Percentiles rank a stretch among this genome's conserved stretches.
These are phyloP conservation scores for Zymoseptoria tritici DNA, from an alignment of 2,329 filamentous ascomycete genomes.

Conservation along the genomic window DNA sequence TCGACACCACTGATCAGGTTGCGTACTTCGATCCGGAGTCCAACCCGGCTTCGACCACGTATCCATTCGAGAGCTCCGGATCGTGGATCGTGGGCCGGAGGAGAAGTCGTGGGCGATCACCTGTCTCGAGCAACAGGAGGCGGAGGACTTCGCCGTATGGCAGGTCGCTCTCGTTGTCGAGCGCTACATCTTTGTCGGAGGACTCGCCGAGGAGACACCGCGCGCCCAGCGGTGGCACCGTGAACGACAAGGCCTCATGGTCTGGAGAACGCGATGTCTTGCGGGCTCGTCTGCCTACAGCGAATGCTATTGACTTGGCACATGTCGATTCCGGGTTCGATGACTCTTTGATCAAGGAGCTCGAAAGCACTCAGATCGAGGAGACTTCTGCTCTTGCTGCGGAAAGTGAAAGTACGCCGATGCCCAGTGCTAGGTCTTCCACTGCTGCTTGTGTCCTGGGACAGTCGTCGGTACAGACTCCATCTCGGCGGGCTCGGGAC, in stretches of 20 bases:
- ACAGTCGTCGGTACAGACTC: not conserved
- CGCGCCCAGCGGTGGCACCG: not conserved
- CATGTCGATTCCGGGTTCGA: slow-evolving; percentile 35
- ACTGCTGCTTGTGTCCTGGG: not conserved
- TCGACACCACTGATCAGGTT: slow-evolving; percentile 20
- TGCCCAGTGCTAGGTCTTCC: not conserved
- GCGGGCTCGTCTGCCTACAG: not conserved
- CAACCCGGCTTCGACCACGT: slow-evolving; percentile 37
- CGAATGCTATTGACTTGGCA: slow-evolving; percentile 6
- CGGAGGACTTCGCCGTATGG: slow-evolving; percentile 30
- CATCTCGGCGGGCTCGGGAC: too few relatives aligned
- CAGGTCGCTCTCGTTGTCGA: slow-evolving; percentile 23
- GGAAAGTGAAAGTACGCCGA: not conserved
- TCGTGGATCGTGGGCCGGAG: slow-evolving; percentile 37
- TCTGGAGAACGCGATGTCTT: slow-evolving; percentile 1
- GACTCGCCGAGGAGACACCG: slow-evolving; percentile 6
- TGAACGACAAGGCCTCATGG: not conserved
- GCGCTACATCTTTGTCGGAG: slow-evolving; percentile 21
- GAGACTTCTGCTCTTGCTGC: not conserved
- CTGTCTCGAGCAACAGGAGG: slow-evolving; percentile 24
- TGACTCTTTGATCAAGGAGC: slow-evolving; percentile 44
- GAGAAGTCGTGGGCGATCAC: slow-evolving; percentile 29
- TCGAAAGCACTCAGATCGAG: not conserved
- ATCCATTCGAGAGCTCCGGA: slow-evolving; percentile 36
- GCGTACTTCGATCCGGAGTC: slow-evolving; percentile 31